phyloP scores from a whole-genome alignment of 192 early-diverging fungal species.

The Obelidium mucronatum region DNA sequence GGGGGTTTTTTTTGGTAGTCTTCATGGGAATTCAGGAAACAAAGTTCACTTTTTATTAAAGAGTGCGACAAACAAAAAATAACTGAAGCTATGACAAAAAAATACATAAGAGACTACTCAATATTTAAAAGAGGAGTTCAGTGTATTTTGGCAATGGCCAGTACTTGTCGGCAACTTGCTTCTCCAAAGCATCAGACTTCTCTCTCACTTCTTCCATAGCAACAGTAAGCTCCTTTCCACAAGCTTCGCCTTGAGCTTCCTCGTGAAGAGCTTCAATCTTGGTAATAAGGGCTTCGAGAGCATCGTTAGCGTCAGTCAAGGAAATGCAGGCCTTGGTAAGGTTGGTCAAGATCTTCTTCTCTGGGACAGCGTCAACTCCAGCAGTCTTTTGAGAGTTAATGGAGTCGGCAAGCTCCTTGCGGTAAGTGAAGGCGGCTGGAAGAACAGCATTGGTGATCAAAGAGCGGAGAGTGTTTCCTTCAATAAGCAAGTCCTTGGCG shows the following conservation, averaged over 20 bases:
- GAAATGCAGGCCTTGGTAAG: conserved; percentile 68
- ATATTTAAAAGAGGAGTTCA: conserved; percentile 65
- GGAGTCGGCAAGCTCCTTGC: conserved; percentile 85
- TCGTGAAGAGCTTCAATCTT: conserved; percentile 67
- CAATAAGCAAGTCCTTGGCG: conserved; percentile 94
- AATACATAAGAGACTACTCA: not conserved
- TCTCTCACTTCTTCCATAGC: conserved; percentile 76
- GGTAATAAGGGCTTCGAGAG: conserved; percentile 63
- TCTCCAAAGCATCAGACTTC: conserved; percentile 80
- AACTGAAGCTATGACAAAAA: not conserved
- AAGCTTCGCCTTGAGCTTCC: conserved; percentile 69
- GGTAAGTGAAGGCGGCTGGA: conserved; percentile 87
- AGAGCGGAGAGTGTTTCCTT: conserved; percentile 86
- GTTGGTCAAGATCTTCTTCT: conserved; percentile 71
- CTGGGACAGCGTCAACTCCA: conserved; percentile 64
- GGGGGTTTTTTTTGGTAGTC: no score
- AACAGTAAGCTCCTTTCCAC: conserved; percentile 68
- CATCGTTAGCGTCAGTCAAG: conserved; percentile 63
- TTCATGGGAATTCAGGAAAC: no score
- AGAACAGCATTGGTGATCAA: conserved; percentile 87
- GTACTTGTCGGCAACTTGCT: conserved; percentile 85
- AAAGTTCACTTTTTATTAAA: no score
- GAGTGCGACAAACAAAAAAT: not conserved
- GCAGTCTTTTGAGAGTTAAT: conserved; percentile 74
- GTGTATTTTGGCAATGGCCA: conserved; percentile 99